Evolutionary conservation across 225 moss, liverwort and hornwort genomes (phyloP), one percentile per base, ranked within the genome.

Genomic region (Ulota crispa): DNA sequence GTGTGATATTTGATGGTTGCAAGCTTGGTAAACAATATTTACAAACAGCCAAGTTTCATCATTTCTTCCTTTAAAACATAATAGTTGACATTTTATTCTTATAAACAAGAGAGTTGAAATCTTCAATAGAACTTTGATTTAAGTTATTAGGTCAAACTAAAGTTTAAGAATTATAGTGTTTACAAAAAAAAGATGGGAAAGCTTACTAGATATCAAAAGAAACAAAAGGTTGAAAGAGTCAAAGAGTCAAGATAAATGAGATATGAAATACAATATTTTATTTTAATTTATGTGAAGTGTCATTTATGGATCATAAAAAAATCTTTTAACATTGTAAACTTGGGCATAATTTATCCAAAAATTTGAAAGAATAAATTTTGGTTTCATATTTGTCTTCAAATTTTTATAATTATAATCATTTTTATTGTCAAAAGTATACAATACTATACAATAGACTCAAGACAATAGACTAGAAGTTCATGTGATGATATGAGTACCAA

Each of bases 41-140:
- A 15, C 18, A 0, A 31, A 13, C 0, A 19, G 8, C 30, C 14
- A n/a, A 1, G n/a, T 19, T 47, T 21, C 5, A 76, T 34, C 21
- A 11, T 23, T 0, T 42, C 21, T 63, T 1, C 15, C 0, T 55
- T 14, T 0, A 4, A 41, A 79, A 54, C 0, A 43, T 2, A 64
- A 0, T 4, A 1, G 3, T 45, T 28, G 31, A 18, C 0, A 55
- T 43, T 24, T 3, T 1, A 0, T 30, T 41, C 0, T 26, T 31
- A 3, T 13, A 0, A 4, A n/a, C 8, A 47, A 11, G 36, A 43
- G 4, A 41, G 32, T 0, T 0, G 0, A 0, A 9, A 3, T 20
- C 1, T 0, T 39, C 72, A 6, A 1, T 63, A 12, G 2, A 8
- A 32, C 1, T 28, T 41, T 14, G 7, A 7, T 73, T 21, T 54